Percentiles rank a stretch among this genome's conserved stretches.
These are phyloP conservation scores for Gracilaria domingensis DNA, from an alignment of 23 red algal genomes.

Conservation along the genomic window DNA sequence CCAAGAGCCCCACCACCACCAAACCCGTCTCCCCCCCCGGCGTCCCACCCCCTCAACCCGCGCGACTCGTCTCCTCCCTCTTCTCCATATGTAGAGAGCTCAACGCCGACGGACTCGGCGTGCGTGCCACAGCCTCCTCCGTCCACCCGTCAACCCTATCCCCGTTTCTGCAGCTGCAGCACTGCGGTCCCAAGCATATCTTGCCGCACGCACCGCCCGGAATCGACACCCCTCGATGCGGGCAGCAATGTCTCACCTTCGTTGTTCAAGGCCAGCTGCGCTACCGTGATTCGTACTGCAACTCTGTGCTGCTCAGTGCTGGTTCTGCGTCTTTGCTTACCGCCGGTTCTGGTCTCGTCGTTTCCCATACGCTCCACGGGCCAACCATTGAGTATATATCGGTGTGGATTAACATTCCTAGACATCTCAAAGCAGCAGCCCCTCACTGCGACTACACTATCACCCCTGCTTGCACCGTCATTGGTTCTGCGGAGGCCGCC, in stretches of 20 bases:
- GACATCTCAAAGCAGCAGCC: constrained; percentile 19
- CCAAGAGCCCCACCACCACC: constrained; percentile 5
- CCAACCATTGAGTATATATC: constrained; percentile 58
- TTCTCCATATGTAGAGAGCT: constrained; percentile 42
- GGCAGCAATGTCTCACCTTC: constrained; percentile 52
- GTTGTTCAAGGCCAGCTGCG: constrained; percentile 40
- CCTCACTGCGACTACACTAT: constrained; percentile 13
- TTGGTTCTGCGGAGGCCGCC: constrained; percentile 29
- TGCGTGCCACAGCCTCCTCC: constrained; percentile 24
- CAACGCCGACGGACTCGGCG: constrained; percentile 42
- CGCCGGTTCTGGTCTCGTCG: constrained; percentile 54
- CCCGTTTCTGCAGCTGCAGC: constrained; percentile 52
- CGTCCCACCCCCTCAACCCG: not conserved
- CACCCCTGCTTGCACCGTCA: constrained; percentile 33
- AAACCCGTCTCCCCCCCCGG: not conserved
- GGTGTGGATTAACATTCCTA: constrained; percentile 63
- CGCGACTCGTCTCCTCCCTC: constrained; percentile 22
- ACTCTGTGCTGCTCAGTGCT: constrained; percentile 13
- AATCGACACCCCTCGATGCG: constrained; percentile 49
- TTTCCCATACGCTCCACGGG: constrained; percentile 41
- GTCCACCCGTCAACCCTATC: constrained; percentile 47
- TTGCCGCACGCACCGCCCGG: not conserved
- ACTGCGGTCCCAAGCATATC: constrained; percentile 48
- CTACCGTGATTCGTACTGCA: constrained; percentile 28
- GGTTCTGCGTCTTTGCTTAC: constrained; percentile 42